Percentiles rank a stretch among this genome's conserved stretches.
Evolutionary conservation across 768 basidiomycete species (phyloP).

Genomic region (Auriscalpium orientale): DNA sequence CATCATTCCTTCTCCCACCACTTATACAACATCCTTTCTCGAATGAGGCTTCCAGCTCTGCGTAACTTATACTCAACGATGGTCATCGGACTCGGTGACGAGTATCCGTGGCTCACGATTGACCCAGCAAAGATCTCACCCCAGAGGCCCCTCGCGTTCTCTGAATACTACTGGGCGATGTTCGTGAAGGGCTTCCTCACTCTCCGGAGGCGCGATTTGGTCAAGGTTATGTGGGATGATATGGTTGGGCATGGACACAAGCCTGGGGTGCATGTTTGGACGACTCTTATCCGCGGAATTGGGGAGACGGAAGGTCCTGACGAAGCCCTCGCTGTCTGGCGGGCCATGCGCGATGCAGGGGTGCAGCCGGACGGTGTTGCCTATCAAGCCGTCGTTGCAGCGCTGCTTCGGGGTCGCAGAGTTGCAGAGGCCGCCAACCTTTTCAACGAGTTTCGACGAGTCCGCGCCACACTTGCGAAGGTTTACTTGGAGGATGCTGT

Average conservation of each 20-base stretch:
- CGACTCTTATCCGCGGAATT: conserved; percentile 59
- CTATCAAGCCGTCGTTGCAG: conserved; percentile 66
- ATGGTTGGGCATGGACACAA: conserved; percentile 39
- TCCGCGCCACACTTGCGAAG: conserved; percentile 16
- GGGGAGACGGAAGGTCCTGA: conserved; percentile 40
- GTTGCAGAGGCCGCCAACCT: conserved; percentile 42
- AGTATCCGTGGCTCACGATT: conserved; percentile 48
- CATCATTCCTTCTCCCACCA: conserved; percentile 44
- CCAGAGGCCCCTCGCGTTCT: conserved; percentile 40
- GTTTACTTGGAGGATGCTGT: conserved; percentile 22
- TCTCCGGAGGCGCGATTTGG: conserved; percentile 47
- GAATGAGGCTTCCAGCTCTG: conserved; percentile 26
- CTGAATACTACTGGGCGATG: conserved; percentile 52
- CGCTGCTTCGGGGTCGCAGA: conserved; percentile 44
- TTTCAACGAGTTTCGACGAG: conserved; percentile 43
- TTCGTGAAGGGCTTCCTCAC: conserved; percentile 62
- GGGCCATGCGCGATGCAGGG: conserved; percentile 48
- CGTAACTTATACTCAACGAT: conserved; percentile 44
- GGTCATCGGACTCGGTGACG: conserved; percentile 41
- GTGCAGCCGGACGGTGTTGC: conserved; percentile 52
- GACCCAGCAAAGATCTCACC: conserved; percentile 29
- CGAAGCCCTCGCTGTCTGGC: conserved; percentile 56
- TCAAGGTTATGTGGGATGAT: conserved; percentile 62
- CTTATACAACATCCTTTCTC: conserved; percentile 35
- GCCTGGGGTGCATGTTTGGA: conserved; percentile 62